Conservation (phyloP, 2,329 filamentous ascomycete genomes). For the Hymenoscyphus repandus region DNA sequence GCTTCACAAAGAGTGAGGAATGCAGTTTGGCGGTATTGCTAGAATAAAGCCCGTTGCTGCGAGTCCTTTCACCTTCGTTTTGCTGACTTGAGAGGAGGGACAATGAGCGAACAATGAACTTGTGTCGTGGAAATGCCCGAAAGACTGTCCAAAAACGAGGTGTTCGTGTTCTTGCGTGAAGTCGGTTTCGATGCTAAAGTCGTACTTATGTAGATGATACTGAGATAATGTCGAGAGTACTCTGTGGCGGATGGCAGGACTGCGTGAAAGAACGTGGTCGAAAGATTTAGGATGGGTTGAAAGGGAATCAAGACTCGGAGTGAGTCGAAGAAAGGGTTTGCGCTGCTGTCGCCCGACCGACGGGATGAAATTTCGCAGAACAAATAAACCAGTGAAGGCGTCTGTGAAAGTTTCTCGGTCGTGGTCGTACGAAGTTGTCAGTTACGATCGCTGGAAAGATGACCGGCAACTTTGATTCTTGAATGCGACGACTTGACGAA, state of each 20-base stretch:
- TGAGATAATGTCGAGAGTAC: not conserved
- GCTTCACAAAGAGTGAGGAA: conserved; percentile 64
- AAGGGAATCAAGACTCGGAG: not conserved
- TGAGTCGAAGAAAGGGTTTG: not conserved
- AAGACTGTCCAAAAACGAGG: too few species aligned
- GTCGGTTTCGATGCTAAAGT: too few species aligned
- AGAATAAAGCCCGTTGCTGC: not conserved
- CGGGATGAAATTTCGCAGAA: conserved; percentile 28
- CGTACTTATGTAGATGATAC: not conserved
- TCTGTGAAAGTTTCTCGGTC: conserved; percentile 41
- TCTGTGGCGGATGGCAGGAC: not conserved
- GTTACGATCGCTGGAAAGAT: conserved; percentile 32
- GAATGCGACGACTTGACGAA: conserved; percentile 28
- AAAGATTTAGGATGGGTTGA: not conserved
- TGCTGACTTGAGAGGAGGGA: not conserved
- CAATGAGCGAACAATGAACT: too few species aligned
- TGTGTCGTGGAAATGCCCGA: too few species aligned
- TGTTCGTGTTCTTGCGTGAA: too few species aligned
- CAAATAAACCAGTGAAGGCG: conserved; percentile 54
- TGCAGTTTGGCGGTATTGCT: conserved; percentile 57
- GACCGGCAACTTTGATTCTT: conserved; percentile 32
- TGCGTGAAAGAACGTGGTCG: not conserved
- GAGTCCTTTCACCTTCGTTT: not conserved
- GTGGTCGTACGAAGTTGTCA: conserved; percentile 32
- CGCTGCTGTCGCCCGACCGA: conserved; percentile 32